Evolutionary conservation across 2,329 filamentous ascomycete species (phyloP), one percentile per base, ranked within the genome.

Genomic region (Diaporthe longicolla): DNA sequence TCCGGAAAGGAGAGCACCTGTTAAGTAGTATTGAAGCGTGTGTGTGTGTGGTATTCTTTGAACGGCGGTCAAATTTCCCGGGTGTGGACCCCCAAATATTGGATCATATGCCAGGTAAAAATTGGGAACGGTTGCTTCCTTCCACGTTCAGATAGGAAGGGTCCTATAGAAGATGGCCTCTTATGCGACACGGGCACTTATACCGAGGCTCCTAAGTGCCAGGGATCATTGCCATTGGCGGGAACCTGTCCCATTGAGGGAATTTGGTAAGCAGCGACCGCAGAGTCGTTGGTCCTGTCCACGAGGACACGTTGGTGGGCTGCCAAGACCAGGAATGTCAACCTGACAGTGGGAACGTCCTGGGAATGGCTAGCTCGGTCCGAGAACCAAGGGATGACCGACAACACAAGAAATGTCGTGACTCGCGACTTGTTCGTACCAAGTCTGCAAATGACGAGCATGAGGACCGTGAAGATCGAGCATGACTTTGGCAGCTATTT

Each of bases 231-330:
- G 3, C 15, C 26, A 19, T 5, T 37, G 32, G 63, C 10, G 48
- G 63, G 63, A 54, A 68, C 32, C 24, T 37, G 63, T 54, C 11
- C 48, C 11, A 6, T 24, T 54, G 48, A 50, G 63, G 63, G n/a
- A 11, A 52, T 52, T 19, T 48, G 32, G 48, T 54, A 54, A 68
- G 45, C 63, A 17, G 48, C 15, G 26, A 21, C n/a, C 9, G 63
- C 48, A 40, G 48, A 19, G 63, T 40, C 48, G 63, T 21, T 54
- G 48, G 37, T 21, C n/a, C n/a, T 26, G 48, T 48, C 48, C 63
- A 68, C 63, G 63, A 40, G 63, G 48, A 68, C 63, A 68, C 2
- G 21, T 68, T 68, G 63, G 63, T 68, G 63, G 63, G 63, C 37
- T 68, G 63, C 63, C 63, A 68, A 68, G 63, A 35, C 63, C 63